phyloP scores from a whole-genome alignment of 257 asterid species.

The Salvia hispanica region DNA sequence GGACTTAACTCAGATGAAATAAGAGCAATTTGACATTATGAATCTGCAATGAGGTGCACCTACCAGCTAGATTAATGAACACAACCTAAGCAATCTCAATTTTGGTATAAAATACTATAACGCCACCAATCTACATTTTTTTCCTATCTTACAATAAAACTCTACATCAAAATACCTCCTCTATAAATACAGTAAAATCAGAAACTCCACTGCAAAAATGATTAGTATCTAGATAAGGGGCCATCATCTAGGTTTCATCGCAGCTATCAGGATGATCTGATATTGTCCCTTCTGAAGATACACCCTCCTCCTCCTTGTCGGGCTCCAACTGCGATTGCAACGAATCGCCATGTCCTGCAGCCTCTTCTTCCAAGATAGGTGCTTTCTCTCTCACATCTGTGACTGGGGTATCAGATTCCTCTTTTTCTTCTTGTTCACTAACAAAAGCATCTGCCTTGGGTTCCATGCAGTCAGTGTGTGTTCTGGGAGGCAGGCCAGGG shows the following conservation, averaged over 20 bases:
- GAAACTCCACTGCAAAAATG: conserved; percentile 50
- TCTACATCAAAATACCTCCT: conserved; percentile 32
- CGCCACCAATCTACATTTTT: conserved; percentile 25
- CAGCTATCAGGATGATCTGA: conserved; percentile 52
- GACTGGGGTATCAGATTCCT: conserved; percentile 35
- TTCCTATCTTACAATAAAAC: conserved; percentile 26
- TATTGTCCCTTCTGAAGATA: conserved; percentile 67
- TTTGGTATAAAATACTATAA: conserved; percentile 9
- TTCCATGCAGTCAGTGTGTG: conserved; percentile 23
- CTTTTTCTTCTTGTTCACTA: conserved; percentile 24
- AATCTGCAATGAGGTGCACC: too few relatives aligned
- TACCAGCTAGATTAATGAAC: conserved; percentile 2
- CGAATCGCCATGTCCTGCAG: conserved; percentile 47
- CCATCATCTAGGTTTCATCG: conserved; percentile 38
- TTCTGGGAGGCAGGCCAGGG: neutral
- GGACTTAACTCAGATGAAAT: too few relatives aligned
- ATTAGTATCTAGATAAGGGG: conserved; percentile 15
- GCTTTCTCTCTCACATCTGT: conserved; percentile 29
- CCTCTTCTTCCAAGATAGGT: conserved; percentile 31
- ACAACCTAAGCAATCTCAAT: neutral
- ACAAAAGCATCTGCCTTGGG: conserved; percentile 24
- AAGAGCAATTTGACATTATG: too few relatives aligned
- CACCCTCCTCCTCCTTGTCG: conserved; percentile 29
- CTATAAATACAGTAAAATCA: conserved; percentile 36
- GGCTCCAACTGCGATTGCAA: neutral